Conservation (phyloP, 805 yeast species). For the Schizosaccharomyces japonicus region DNA sequence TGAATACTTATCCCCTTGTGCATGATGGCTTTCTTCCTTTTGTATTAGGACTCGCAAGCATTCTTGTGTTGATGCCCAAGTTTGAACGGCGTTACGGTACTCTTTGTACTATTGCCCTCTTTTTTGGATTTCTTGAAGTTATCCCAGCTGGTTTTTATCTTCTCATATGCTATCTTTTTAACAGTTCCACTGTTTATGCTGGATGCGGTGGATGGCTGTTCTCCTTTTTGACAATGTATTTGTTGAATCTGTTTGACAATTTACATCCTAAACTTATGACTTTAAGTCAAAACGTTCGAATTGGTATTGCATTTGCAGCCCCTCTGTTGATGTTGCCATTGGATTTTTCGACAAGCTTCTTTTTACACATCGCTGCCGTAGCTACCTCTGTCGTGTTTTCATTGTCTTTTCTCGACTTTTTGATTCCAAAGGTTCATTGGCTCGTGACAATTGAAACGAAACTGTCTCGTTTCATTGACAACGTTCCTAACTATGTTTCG, state of each 20-base stretch:
- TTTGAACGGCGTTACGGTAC: constrained; percentile 11
- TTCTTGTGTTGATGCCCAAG: constrained; percentile 9
- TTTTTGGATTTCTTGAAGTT: constrained; percentile 7
- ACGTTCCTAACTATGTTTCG: background rate
- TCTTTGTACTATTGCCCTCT: constrained; percentile 9
- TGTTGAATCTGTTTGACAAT: background rate
- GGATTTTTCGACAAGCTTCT: background rate
- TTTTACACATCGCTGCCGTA: background rate
- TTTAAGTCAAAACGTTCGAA: background rate
- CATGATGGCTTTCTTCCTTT: constrained; percentile 9
- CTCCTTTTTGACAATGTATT: background rate
- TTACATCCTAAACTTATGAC: background rate
- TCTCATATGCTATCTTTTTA: background rate
- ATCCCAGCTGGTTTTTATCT: background rate
- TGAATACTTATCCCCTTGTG: constrained; percentile 10
- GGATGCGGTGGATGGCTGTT: constrained; percentile 5
- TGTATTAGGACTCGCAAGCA: constrained; percentile 9
- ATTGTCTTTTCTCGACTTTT: background rate
- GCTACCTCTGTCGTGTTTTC: background rate
- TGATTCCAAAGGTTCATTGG: background rate
- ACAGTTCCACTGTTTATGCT: constrained; percentile 8
- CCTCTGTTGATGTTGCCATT: background rate
- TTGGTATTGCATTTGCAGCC: background rate
- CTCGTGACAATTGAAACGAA: background rate
- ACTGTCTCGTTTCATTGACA: background rate